A percentile compares a stretch with the other conserved stretches of the same genome.
These are phyloP conservation scores for Calonectria pseudoreteaudii DNA, from an alignment of 2,329 filamentous ascomycete genomes.

Conservation along the genomic window DNA sequence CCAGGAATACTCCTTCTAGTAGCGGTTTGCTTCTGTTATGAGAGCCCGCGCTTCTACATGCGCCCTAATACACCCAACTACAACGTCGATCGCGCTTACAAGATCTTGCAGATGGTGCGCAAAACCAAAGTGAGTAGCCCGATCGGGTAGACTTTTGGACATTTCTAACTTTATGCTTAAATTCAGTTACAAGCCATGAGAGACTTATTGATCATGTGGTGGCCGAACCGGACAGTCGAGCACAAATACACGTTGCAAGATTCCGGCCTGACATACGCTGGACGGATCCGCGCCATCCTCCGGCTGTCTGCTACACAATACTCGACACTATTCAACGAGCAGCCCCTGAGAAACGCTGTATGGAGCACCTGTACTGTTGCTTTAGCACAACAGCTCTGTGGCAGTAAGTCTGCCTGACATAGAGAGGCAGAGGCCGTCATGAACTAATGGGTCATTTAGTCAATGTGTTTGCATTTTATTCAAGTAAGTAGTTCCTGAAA, in stretches of 20 bases:
- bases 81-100: constrained; percentile 48
- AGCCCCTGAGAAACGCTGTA: constrained; percentile 32
- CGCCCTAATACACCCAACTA: constrained; percentile 46
- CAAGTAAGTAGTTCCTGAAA: constrained; percentile 41
- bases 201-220: neutral
- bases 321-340: constrained; percentile 28
- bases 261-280: neutral
- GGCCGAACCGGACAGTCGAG: neutral
- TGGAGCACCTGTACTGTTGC: constrained; percentile 43
- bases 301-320: constrained; percentile 33
- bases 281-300: neutral
- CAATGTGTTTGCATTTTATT: constrained; percentile 58
- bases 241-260: neutral
- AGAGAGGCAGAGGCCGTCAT: constrained; percentile 32
- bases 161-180: neutral
- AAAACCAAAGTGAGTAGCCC: constrained; percentile 37
- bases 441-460: constrained; percentile 14
- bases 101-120: constrained; percentile 47
- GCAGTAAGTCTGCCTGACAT: constrained; percentile 25
- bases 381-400: constrained; percentile 45
- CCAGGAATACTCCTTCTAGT: constrained; percentile 49
- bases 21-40: constrained; percentile 52
- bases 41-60: constrained; percentile 56
- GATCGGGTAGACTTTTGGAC: neutral
- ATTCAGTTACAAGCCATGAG: neutral